A percentile compares a stretch with the other conserved stretches of the same genome.
These are phyloP conservation scores for Pinguiococcus pyrenoidosus DNA, from an alignment of 108 stramenopile species.

Conservation along the genomic window DNA sequence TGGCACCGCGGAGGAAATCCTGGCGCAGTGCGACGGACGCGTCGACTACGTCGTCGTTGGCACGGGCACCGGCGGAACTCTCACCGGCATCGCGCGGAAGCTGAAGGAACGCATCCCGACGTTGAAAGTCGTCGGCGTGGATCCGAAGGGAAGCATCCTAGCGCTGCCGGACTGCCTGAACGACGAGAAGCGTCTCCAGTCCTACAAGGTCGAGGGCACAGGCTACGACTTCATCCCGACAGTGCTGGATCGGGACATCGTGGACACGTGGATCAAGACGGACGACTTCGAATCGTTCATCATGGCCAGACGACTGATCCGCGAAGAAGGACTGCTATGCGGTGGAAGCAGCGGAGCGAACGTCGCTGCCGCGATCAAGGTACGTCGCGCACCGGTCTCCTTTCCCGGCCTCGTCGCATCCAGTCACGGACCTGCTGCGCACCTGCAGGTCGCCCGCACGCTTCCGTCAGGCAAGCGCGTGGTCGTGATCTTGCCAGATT, in stretches of 20 bases:
- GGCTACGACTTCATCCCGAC: slow-evolving; percentile 86
- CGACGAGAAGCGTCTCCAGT: slow-evolving; percentile 47
- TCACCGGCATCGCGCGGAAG: slow-evolving; percentile 59
- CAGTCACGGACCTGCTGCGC: no score
- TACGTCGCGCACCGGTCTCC: no score
- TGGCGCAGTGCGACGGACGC: slow-evolving; percentile 54
- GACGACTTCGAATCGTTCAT: slow-evolving; percentile 57
- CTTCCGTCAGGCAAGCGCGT: slow-evolving; percentile 52
- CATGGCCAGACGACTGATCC: slow-evolving; percentile 69
- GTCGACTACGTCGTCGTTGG: slow-evolving; percentile 66
- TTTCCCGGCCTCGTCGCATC: no score
- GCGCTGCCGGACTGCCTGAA: slow-evolving; percentile 67
- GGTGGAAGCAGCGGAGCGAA: no score
- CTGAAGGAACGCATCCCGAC: slow-evolving; percentile 57
- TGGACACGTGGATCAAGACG: slow-evolving; percentile 68
- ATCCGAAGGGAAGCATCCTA: slow-evolving; percentile 51
- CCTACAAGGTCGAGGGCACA: slow-evolving; percentile 73
- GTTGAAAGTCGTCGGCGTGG: slow-evolving; percentile 59
- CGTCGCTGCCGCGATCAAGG: no score
- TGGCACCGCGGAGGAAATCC: slow-evolving; percentile 74
- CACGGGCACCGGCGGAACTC: slow-evolving; percentile 66
- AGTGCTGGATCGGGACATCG: slow-evolving; percentile 60
- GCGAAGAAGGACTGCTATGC: slow-evolving; percentile 74
- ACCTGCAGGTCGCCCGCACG: slow-evolving; percentile 52
- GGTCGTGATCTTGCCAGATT: slow-evolving; percentile 70